Evolutionary conservation across 768 basidiomycete genomes (phyloP).

Genomic region (Boletus sp.): DNA sequence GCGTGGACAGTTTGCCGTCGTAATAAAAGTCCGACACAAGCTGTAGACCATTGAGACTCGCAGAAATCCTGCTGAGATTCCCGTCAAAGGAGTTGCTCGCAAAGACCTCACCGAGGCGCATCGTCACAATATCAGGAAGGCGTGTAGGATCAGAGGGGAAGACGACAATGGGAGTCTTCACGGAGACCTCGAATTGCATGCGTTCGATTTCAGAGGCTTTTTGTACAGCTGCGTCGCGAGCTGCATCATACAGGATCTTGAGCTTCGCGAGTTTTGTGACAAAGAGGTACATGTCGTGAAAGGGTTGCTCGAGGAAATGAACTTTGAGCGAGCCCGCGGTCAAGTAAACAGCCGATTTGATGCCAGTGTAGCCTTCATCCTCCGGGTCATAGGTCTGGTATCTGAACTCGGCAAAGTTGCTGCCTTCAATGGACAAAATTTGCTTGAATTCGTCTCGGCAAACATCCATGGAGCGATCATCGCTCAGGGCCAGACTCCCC

Average conservation of each 20-base stretch:
- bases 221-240: constrained; percentile 90
- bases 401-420: constrained; percentile 89
- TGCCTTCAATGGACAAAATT: constrained; percentile 89
- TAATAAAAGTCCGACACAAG: constrained; percentile 67
- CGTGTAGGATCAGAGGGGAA: constrained; percentile 69
- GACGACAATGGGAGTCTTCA: constrained; percentile 90
- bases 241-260: constrained; percentile 93
- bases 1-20: constrained; percentile 44
- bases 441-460: constrained; percentile 73
- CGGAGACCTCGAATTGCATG: constrained; percentile 88
- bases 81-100: constrained; percentile 73
- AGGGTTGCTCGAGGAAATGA: constrained; percentile 85
- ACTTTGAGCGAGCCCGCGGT: constrained; percentile 88
- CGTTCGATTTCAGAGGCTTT: constrained; percentile 89
- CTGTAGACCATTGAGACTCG: constrained; percentile 81
- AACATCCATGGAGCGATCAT: constrained; percentile 56
- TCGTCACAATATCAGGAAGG: constrained; percentile 67
- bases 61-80: constrained; percentile 58
- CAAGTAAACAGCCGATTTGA: constrained; percentile 81
- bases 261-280: constrained; percentile 82
- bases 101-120: constrained; percentile 86
- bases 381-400: constrained; percentile 88
- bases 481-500: constrained; percentile 78
- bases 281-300: constrained; percentile 86
- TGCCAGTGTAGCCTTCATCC: constrained; percentile 66